A percentile compares a stretch with the other conserved stretches of the same genome.
Evolutionary conservation across 495 filamentous ascomycete species (phyloP).

Genomic region (Tuber microsphaerosporum): DNA sequence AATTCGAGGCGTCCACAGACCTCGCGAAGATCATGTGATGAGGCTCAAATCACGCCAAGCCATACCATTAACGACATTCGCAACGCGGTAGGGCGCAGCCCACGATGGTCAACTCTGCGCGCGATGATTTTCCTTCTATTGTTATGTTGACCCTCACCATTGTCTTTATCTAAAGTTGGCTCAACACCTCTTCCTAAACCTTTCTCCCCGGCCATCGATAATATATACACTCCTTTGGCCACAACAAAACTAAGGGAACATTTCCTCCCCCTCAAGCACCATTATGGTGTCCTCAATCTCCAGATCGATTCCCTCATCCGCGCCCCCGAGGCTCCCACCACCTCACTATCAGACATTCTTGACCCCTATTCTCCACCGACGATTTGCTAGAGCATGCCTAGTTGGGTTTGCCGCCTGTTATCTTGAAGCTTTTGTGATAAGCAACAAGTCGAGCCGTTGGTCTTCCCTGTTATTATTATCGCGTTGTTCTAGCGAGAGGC

Average conservation of each 20-base stretch:
- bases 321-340: conserved; percentile 29
- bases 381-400: conserved; percentile 68
- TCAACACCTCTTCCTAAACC: background rate
- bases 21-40: conserved; percentile 17
- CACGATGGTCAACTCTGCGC: background rate
- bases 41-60: conserved; percentile 11
- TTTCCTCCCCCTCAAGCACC: conserved; percentile 16
- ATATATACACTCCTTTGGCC: background rate
- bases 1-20: background rate
- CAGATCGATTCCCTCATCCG: conserved; percentile 38
- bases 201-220: background rate
- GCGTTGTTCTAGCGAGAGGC: background rate
- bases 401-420: conserved; percentile 66
- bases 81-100: background rate
- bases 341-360: conserved; percentile 76
- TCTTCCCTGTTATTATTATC: conserved; percentile 12
- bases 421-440: conserved; percentile 61
- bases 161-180: background rate
- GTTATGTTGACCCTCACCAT: background rate
- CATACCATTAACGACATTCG: background rate
- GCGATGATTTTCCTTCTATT: background rate
- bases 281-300: conserved; percentile 40
- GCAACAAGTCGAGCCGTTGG: conserved; percentile 43
- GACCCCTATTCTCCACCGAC: conserved; percentile 77
- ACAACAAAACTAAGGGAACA: background rate